Evolutionary conservation across 139 green algal genomes (phyloP).

Genomic region (Coelastrella sp.): DNA sequence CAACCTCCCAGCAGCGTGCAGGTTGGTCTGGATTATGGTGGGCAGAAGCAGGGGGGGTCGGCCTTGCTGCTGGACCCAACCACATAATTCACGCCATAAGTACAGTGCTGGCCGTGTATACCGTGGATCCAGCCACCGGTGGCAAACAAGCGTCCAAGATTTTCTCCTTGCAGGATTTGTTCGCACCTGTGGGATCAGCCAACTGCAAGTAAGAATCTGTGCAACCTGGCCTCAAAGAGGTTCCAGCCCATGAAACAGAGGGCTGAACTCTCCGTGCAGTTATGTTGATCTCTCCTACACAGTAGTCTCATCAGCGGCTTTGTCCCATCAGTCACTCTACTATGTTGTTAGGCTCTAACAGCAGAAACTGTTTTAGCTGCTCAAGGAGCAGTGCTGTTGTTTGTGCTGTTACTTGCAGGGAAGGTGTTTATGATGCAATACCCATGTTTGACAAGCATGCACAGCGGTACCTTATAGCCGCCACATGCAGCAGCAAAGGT

Average conservation of each 20-base stretch:
- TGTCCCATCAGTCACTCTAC: too few species aligned
- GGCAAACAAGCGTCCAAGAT: neutral
- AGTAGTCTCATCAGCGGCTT: neutral
- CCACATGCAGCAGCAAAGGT: constrained; percentile 34
- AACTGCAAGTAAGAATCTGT: constrained; percentile 29
- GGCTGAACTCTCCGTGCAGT: too few species aligned
- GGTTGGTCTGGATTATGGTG: constrained; percentile 35
- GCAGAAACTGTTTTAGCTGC: too few species aligned
- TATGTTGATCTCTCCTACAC: neutral
- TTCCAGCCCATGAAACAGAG: too few species aligned
- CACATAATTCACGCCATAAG: constrained; percentile 29
- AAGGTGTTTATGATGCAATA: constrained; percentile 30
- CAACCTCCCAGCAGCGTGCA: neutral
- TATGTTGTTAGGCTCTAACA: too few species aligned
- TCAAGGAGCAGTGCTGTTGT: neutral
- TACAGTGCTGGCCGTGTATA: constrained; percentile 32
- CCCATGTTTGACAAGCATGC: constrained; percentile 35
- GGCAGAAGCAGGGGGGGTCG: constrained; percentile 37
- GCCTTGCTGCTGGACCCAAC: constrained; percentile 3
- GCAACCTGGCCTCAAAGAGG: too few species aligned
- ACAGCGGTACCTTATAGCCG: constrained; percentile 14
- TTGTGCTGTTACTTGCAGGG: constrained; percentile 1
- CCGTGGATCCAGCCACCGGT: neutral
- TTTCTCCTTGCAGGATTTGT: constrained; percentile 29
- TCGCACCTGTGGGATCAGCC: constrained; percentile 31